Evolutionary conservation across 139 green algal genomes (phyloP).

Genomic region (Haematococcus sp.): DNA sequence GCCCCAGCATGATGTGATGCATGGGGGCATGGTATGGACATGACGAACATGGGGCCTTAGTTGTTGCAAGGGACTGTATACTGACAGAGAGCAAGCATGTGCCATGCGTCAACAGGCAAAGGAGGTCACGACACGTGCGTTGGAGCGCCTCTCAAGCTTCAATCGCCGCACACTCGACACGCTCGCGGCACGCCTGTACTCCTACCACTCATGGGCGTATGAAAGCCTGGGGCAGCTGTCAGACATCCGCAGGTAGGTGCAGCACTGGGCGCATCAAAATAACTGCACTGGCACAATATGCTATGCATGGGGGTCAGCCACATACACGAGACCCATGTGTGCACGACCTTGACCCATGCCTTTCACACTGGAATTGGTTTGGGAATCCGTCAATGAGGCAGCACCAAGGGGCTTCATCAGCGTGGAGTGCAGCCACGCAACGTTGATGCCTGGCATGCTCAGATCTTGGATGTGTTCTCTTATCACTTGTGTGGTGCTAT

Average conservation of each 20-base stretch:
- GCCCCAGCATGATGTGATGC: too few species aligned
- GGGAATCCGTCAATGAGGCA: too few species aligned
- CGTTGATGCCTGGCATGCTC: too few species aligned
- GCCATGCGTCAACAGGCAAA: constrained; percentile 41
- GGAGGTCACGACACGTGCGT: constrained; percentile 43
- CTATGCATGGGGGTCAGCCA: neutral
- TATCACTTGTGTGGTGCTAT: neutral
- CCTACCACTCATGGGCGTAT: constrained; percentile 82
- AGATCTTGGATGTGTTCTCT: neutral
- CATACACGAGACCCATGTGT: neutral
- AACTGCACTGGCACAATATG: neutral
- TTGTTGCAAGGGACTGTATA: too few species aligned
- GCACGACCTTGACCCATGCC: too few species aligned
- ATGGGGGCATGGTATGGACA: too few species aligned
- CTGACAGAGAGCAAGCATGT: too few species aligned
- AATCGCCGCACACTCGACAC: constrained; percentile 93
- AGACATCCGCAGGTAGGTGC: constrained; percentile 69
- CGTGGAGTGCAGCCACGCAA: too few species aligned
- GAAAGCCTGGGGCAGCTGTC: constrained; percentile 71
- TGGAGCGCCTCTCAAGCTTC: constrained; percentile 60
- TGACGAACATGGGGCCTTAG: too few species aligned
- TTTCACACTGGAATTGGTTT: too few species aligned
- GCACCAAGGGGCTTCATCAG: too few species aligned
- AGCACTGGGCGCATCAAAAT: neutral
- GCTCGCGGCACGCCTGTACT: constrained; percentile 86